Conservation (phyloP, 2,329 filamentous ascomycete genomes). For the Reticulascus tulasneorum region DNA sequence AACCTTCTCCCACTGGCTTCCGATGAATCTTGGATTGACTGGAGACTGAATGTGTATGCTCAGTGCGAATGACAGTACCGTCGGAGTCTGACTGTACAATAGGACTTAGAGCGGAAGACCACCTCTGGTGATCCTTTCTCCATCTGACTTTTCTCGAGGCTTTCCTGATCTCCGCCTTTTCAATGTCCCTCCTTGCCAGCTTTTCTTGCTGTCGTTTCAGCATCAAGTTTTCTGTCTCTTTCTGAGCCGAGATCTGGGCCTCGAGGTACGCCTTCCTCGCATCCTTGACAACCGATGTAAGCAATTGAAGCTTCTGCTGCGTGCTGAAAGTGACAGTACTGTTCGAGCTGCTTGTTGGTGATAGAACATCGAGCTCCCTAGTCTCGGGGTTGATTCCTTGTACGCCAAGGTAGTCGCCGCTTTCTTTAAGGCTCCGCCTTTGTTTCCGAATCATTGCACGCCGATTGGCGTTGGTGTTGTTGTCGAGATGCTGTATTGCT, state of each 20-base stretch:
- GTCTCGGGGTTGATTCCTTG: constrained; percentile 56
- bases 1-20: too few species aligned
- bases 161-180: constrained; percentile 32
- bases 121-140: constrained; percentile 41
- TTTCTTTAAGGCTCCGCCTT: constrained; percentile 45
- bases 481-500: background rate
- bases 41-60: background rate
- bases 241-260: constrained; percentile 42
- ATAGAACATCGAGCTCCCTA: constrained; percentile 47
- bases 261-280: constrained; percentile 31
- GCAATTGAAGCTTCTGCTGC: constrained; percentile 25
- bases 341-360: constrained; percentile 43
- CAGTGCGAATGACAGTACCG: background rate
- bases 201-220: constrained; percentile 29
- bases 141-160: constrained; percentile 34
- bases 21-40: too few species aligned
- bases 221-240: constrained; percentile 31
- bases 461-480: background rate
- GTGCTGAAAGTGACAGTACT: constrained; percentile 27
- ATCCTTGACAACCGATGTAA: constrained; percentile 28
- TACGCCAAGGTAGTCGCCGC: constrained; percentile 56
- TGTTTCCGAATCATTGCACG: constrained; percentile 23
- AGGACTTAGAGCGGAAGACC: constrained; percentile 49
- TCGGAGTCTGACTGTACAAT: constrained; percentile 38
- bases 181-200: constrained; percentile 38